Evolutionary conservation across 2,329 filamentous ascomycete species (phyloP).

Genomic region (Exophiala oligosperma): DNA sequence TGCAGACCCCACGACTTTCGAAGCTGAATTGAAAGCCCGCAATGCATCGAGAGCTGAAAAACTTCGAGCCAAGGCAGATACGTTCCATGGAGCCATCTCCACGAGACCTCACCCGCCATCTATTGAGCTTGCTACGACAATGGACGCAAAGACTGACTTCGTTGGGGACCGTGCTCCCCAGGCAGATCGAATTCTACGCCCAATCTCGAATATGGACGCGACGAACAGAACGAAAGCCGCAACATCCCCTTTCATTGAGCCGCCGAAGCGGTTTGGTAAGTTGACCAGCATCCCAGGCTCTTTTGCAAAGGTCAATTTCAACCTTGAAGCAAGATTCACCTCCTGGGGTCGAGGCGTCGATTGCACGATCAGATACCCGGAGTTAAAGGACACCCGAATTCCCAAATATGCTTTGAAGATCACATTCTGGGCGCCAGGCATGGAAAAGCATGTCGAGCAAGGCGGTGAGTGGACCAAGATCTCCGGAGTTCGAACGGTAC

Average conservation of each 20-base stretch:
- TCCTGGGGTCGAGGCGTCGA: conserved; percentile 73
- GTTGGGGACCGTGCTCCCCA: conserved; percentile 26
- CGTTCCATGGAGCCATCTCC: conserved; percentile 17
- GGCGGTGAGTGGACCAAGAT: conserved; percentile 58
- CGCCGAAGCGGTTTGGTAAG: conserved; percentile 57
- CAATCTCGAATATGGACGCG: conserved; percentile 6
- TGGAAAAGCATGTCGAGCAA: conserved; percentile 58
- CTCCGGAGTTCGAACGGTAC: conserved; percentile 64
- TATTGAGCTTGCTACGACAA: conserved; percentile 40
- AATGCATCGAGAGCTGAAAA: conserved; percentile 26
- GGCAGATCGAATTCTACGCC: conserved; percentile 24
- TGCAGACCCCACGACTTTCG: conserved; percentile 22
- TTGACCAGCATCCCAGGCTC: conserved; percentile 68
- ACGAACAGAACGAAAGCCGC: conserved; percentile 13
- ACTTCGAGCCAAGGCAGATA: conserved; percentile 24
- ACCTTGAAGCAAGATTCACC: conserved; percentile 65
- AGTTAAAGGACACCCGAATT: conserved; percentile 66
- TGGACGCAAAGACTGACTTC: conserved; percentile 45
- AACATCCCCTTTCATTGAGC: conserved; percentile 34
- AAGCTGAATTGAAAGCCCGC: conserved; percentile 21
- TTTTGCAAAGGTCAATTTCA: conserved; percentile 61
- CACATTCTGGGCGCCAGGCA: conserved; percentile 69
- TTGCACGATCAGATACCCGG: conserved; percentile 68
- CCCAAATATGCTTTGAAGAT: conserved; percentile 81
- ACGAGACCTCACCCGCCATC: conserved; percentile 5